Conservation (phyloP, 1,284 basidiomycete species). For the Pyrrhoderma lamaoense region DNA sequence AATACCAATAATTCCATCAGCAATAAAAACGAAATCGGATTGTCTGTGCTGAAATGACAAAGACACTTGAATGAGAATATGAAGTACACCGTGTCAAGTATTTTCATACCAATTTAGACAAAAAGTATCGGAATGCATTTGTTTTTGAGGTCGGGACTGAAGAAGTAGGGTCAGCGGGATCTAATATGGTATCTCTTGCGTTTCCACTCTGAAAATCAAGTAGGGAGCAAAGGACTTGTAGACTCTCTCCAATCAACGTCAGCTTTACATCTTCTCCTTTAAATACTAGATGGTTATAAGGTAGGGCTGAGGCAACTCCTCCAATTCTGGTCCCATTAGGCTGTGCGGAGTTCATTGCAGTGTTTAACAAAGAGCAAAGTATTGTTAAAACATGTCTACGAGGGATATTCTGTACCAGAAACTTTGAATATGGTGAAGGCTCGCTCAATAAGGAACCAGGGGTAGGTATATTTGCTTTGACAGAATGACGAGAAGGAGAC, state of each 20-base stretch:
- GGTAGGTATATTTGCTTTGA: conserved; percentile 84
- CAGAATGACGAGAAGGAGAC: conserved; percentile 76
- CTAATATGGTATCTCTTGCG: conserved; percentile 45
- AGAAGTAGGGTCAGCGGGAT: conserved; percentile 36
- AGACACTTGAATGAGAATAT: conserved; percentile 5
- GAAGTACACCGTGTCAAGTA: background rate
- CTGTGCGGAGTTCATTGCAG: conserved; percentile 64
- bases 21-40: conserved; percentile 79
- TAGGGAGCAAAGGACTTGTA: conserved; percentile 70
- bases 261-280: conserved; percentile 75
- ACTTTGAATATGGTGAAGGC: conserved; percentile 68
- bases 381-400: conserved; percentile 80
- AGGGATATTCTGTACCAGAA: conserved; percentile 70
- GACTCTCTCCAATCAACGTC: conserved; percentile 60
- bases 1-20: conserved; percentile 65
- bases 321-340: conserved; percentile 10
- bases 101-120: conserved; percentile 74
- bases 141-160: conserved; percentile 57
- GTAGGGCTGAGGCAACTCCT: conserved; percentile 62
- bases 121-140: conserved; percentile 85
- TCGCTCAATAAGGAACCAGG: conserved; percentile 62
- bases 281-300: conserved; percentile 87
- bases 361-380: conserved; percentile 87
- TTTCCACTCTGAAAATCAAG: conserved; percentile 78
- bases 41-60: conserved; percentile 61